Percentiles rank a stretch among this genome's conserved stretches.
phyloP scores from a whole-genome alignment of 345 rosid species.

The Jatropha curcas region DNA sequence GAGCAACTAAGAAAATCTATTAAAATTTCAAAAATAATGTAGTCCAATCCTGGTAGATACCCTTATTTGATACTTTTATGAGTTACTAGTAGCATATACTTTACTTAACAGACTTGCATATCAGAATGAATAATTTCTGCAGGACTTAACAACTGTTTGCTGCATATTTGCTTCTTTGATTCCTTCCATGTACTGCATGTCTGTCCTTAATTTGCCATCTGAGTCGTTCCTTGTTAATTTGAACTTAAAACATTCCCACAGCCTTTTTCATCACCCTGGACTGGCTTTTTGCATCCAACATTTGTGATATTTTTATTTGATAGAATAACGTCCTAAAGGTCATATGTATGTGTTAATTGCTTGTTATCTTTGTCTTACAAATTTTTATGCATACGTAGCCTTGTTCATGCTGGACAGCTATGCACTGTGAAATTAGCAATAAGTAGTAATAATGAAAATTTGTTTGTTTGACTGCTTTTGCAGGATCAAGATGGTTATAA shows the following conservation, averaged over 20 bases:
- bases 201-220: neutral
- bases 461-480: constrained; percentile 21
- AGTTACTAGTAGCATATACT: no score
- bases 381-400: neutral
- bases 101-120: neutral
- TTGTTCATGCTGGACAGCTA: neutral
- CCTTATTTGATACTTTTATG: neutral
- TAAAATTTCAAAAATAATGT: no score
- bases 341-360: neutral
- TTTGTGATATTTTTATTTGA: neutral
- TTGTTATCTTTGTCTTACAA: neutral
- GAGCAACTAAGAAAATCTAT: neutral
- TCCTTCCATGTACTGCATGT: neutral
- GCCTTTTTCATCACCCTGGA: neutral
- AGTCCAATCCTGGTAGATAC: neutral
- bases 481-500: constrained; percentile 95
- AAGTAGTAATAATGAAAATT: neutral
- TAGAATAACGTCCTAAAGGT: constrained; percentile 7
- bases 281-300: neutral
- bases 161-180: neutral
- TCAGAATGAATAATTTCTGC: neutral
- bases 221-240: neutral
- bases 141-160: neutral
- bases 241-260: neutral
- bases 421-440: no score